Base-by-base conservation (phyloP, 768 basidiomycete species). In the Paxillus ammoniavirescens region DNA sequence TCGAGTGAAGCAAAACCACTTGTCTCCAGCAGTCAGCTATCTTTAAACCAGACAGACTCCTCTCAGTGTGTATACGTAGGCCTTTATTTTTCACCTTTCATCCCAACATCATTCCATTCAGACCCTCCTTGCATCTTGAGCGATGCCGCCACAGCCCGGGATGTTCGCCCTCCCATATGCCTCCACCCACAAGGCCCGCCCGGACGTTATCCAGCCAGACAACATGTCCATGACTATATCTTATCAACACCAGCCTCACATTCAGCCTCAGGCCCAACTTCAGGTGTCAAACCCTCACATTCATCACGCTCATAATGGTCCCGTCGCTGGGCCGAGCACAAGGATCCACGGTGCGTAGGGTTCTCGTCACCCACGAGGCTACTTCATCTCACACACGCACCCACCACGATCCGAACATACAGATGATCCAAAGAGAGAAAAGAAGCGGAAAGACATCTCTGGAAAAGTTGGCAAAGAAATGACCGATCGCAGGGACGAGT, bases 401-500 rank as follows among this genome's bases (percentile, higher is more conserved):
- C 12, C 21, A 21, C 50, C 28, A n/a, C 42, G n/a, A 42, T 46
- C 6, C 35, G 40, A 14, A 13, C 43, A 18, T 17, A n/a, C 48
- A 56, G 78, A 80, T 57, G 79, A 81, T 43, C 65, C 70, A 15
- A 76, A 83, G 73, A 82, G 79, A 62, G 87, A 87, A 51, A 84
- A 80, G 75, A 81, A 82, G 68, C 75, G 84, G 56, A 85, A 82
- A 62, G 88, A 91, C 50, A 65, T 86, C 30, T 77, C 82, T n/a
- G 82, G 83, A 49, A 87, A 83, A 72, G 66, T 87, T 28, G 82
- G 82, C 21, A 89, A 86, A 66, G 89, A 91, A 60, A 79, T 87
- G 73, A 77, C 68, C 64, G 89, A 91, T 69, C 77, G 87, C 54
- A 74, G 86, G 60, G 88, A 90, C 66, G 88, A 90, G 89, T 89